These are phyloP conservation scores for Aspergillus bridgeri DNA, from an alignment of 495 filamentous ascomycete species.

Conservation along the genomic window DNA sequence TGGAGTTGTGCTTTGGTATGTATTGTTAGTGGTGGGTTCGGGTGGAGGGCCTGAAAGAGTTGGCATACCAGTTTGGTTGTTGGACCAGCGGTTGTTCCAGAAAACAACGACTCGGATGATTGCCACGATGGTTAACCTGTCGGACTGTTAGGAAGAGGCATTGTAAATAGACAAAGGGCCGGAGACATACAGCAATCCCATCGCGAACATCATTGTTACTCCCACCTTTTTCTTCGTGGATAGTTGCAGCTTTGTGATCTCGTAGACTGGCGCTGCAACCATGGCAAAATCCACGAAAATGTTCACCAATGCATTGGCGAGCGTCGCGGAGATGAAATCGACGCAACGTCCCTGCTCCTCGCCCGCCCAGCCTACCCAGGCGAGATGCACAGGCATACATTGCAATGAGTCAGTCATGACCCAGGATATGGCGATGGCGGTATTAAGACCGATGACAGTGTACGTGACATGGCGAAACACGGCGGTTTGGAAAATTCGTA, in stretches of 20 bases:
- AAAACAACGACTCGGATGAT: conserved; percentile 32
- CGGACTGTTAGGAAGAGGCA: background rate
- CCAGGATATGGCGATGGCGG: conserved; percentile 30
- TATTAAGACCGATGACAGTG: conserved; percentile 29
- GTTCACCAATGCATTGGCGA: conserved; percentile 30
- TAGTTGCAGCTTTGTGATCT: conserved; percentile 30
- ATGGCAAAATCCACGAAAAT: conserved; percentile 29
- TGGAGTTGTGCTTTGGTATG: conserved; percentile 23
- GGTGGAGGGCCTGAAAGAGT: background rate
- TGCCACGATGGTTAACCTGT: conserved; percentile 25
- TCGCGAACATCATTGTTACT: conserved; percentile 32
- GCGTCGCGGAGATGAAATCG: conserved; percentile 24
- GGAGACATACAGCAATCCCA: conserved; percentile 28
- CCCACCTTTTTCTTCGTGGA: conserved; percentile 28
- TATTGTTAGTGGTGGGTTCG: background rate
- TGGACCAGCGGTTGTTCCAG: conserved; percentile 23
- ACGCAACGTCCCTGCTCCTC: conserved; percentile 24
- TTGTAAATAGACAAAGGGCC: background rate
- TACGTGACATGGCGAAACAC: conserved; percentile 32
- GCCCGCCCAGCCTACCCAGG: conserved; percentile 30
- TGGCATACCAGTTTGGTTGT: conserved; percentile 20
- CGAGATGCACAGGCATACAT: conserved; percentile 31
- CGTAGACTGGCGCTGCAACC: conserved; percentile 30
- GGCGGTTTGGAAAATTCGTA: conserved; percentile 37
- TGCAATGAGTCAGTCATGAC: conserved; percentile 30